Evolutionary conservation across 2,329 filamentous ascomycete genomes (phyloP).

Genomic region (Tolypocladium amazonense): DNA sequence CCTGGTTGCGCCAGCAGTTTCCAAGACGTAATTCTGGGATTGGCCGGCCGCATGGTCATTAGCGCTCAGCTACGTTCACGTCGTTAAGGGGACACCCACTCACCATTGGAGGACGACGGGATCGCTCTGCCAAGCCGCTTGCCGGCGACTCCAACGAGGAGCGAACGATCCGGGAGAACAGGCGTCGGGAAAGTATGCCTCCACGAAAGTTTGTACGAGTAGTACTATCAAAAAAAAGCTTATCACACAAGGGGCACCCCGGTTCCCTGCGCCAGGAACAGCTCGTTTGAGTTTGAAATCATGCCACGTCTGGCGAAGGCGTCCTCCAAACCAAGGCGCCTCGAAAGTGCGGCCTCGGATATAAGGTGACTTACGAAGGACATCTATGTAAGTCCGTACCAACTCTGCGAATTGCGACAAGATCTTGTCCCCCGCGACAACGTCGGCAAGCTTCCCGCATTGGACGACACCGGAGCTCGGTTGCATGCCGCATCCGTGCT

Average conservation of each 20-base stretch:
- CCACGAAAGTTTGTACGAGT: neutral
- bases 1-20: neutral
- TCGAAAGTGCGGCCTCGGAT: neutral
- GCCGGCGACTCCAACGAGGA: neutral
- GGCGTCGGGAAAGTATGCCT: neutral
- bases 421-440: neutral
- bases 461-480: neutral
- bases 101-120: neutral
- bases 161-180: neutral
- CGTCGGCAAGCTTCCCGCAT: neutral
- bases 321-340: neutral
- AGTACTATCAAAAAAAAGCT: neutral
- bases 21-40: neutral
- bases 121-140: neutral
- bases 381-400: neutral
- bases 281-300: neutral
- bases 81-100: neutral
- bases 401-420: neutral
- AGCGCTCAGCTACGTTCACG: neutral
- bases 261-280: neutral
- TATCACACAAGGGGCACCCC: neutral
- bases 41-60: neutral
- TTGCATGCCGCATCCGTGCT: neutral
- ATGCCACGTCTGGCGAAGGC: neutral
- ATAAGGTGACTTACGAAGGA: too few species aligned